Conservation (phyloP, 352 stramenopile genomes). For the Globisporangium paroecandrum region DNA sequence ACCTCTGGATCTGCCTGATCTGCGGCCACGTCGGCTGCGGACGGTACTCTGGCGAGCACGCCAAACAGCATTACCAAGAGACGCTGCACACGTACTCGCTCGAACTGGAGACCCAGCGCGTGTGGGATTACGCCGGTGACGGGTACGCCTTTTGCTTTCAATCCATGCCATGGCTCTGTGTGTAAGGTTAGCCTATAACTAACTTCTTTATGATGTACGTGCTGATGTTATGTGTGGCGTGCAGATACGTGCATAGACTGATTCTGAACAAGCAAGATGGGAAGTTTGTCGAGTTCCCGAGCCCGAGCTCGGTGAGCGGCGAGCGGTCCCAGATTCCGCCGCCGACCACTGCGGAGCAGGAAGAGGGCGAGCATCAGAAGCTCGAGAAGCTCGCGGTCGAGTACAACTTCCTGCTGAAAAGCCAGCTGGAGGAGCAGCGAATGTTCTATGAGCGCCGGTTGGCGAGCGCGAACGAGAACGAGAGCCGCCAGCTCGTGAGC, state of each 20-base stretch:
- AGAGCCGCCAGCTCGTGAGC: constrained; percentile 48
- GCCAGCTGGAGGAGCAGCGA: constrained; percentile 94
- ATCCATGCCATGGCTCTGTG: not conserved
- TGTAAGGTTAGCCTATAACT: not conserved
- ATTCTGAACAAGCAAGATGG: constrained; percentile 91
- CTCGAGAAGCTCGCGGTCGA: constrained; percentile 94
- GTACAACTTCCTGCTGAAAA: constrained; percentile 96
- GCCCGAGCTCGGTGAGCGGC: constrained; percentile 70
- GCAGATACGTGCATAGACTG: constrained; percentile 75
- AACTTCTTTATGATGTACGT: constrained; percentile 14
- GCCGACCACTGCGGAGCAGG: constrained; percentile 73
- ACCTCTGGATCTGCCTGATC: constrained; percentile 97
- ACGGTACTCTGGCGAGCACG: constrained; percentile 94
- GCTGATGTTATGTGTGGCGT: not conserved
- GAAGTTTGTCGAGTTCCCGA: constrained; percentile 95
- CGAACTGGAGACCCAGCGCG: constrained; percentile 93
- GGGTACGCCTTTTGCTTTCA: constrained; percentile 31
- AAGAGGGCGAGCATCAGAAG: constrained; percentile 93
- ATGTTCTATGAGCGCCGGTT: constrained; percentile 89
- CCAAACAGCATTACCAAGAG: constrained; percentile 92
- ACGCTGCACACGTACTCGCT: constrained; percentile 94
- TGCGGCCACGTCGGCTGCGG: constrained; percentile 95
- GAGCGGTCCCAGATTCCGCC: constrained; percentile 70
- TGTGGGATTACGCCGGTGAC: constrained; percentile 95
- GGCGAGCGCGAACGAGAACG: constrained; percentile 53